Evolutionary conservation across 352 stramenopile species (phyloP).

Genomic region (Pythium monospermum): DNA sequence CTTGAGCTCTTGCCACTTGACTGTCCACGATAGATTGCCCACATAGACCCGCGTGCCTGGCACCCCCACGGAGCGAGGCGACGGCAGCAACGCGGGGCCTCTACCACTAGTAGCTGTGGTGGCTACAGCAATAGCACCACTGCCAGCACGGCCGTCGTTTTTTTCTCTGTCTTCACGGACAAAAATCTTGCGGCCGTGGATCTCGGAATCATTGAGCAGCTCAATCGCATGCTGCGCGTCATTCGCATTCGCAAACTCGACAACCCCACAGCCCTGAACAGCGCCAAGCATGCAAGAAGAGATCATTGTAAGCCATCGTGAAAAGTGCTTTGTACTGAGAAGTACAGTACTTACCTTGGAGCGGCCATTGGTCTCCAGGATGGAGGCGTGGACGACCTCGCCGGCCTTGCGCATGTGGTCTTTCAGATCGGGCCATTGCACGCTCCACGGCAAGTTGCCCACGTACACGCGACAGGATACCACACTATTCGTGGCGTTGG

Average conservation of each 20-base stretch:
- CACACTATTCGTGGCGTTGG: conserved; percentile 20
- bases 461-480: conserved; percentile 70
- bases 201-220: conserved; percentile 88
- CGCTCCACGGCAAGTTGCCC: conserved; percentile 80
- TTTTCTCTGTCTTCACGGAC: conserved; percentile 92
- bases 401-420: conserved; percentile 75
- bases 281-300: background rate
- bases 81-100: background rate
- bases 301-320: background rate
- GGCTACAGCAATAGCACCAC: too few relatives aligned
- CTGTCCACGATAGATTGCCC: conserved; percentile 89
- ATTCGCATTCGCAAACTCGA: conserved; percentile 86
- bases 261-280: conserved; percentile 89
- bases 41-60: conserved; percentile 76
- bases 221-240: conserved; percentile 82
- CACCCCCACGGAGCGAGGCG: background rate
- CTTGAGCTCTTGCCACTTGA: conserved; percentile 95
- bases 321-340: conserved; percentile 5
- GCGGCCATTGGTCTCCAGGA: conserved; percentile 61
- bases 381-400: conserved; percentile 55
- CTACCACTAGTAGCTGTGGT: background rate
- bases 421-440: conserved; percentile 80
- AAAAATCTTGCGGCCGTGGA: conserved; percentile 92
- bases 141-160: conserved; percentile 1
- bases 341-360: conserved; percentile 52